Percentiles rank a stretch among this genome's conserved stretches.
phyloP scores from a whole-genome alignment of 768 basidiomycete species.

The Nevesoporus exiguus region DNA sequence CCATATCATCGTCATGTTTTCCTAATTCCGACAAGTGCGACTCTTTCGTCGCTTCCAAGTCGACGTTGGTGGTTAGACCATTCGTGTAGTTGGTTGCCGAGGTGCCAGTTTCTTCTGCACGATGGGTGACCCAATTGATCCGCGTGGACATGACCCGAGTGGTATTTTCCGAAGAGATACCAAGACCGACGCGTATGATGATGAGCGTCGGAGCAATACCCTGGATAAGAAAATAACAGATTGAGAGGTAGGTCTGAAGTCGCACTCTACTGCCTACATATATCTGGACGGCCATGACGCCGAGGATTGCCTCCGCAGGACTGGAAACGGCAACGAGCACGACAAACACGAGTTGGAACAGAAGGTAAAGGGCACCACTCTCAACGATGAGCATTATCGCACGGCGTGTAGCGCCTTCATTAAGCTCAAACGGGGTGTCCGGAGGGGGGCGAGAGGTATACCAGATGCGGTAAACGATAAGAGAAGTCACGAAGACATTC shows the following conservation, averaged over 20 bases:
- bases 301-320: constrained; percentile 36
- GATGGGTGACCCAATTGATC: constrained; percentile 23
- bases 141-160: constrained; percentile 19
- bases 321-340: constrained; percentile 34
- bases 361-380: constrained; percentile 39
- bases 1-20: not conserved
- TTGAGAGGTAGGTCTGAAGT: not conserved
- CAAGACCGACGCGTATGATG: constrained; percentile 34
- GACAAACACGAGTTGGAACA: constrained; percentile 40
- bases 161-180: constrained; percentile 28
- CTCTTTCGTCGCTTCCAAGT: constrained; percentile 19
- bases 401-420: constrained; percentile 15
- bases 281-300: constrained; percentile 37
- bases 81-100: constrained; percentile 23
- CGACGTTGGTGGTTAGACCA: constrained; percentile 13
- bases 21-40: not conserved
- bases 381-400: constrained; percentile 39
- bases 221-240: constrained; percentile 9
- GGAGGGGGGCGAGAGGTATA: constrained; percentile 15
- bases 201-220: constrained; percentile 36
- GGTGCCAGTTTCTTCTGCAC: constrained; percentile 7
- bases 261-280: constrained; percentile 34
- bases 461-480: constrained; percentile 43
- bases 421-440: constrained; percentile 10
- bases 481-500: constrained; percentile 39